Evolutionary conservation across 208 protist genomes (phyloP).

Genomic region (Trypanosoma caninum): DNA sequence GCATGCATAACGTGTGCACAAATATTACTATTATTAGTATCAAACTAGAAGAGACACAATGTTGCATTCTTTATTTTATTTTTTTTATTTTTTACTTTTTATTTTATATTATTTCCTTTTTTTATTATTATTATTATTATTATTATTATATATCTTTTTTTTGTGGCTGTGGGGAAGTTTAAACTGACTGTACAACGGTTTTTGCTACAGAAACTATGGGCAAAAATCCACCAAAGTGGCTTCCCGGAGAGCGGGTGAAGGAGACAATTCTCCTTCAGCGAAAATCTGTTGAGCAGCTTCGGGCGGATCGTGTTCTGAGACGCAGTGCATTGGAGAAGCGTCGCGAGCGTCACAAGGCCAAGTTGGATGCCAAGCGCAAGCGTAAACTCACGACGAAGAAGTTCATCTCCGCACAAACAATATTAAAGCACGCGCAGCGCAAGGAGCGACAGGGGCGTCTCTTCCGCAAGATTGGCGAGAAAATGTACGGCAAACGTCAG

Average conservation of each 20-base stretch:
- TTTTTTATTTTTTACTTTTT: too few relatives aligned
- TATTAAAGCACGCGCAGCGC: constrained; percentile 80
- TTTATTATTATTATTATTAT: constrained; percentile 9
- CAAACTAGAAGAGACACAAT: too few relatives aligned
- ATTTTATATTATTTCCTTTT: too few relatives aligned
- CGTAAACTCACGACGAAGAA: constrained; percentile 79
- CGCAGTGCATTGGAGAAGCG: constrained; percentile 79
- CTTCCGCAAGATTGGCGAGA: constrained; percentile 85
- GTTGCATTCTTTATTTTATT: too few relatives aligned
- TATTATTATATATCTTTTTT: background rate
- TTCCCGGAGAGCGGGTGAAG: constrained; percentile 89
- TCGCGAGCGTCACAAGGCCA: constrained; percentile 72
- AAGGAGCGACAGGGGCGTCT: constrained; percentile 58
- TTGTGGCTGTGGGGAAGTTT: background rate
- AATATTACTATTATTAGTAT: too few relatives aligned
- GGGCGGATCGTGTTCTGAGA: constrained; percentile 77
- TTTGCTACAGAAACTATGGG: constrained; percentile 43
- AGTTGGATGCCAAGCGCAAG: constrained; percentile 85
- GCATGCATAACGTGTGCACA: too few relatives aligned
- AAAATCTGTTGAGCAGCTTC: constrained; percentile 88
- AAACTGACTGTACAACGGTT: background rate
- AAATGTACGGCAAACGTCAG: constrained; percentile 40
- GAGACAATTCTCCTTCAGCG: constrained; percentile 90
- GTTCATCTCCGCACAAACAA: constrained; percentile 82
- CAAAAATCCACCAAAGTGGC: constrained; percentile 87